phyloP scores from a whole-genome alignment of 805 yeast genomes.

The Ascoidea rubescens region DNA sequence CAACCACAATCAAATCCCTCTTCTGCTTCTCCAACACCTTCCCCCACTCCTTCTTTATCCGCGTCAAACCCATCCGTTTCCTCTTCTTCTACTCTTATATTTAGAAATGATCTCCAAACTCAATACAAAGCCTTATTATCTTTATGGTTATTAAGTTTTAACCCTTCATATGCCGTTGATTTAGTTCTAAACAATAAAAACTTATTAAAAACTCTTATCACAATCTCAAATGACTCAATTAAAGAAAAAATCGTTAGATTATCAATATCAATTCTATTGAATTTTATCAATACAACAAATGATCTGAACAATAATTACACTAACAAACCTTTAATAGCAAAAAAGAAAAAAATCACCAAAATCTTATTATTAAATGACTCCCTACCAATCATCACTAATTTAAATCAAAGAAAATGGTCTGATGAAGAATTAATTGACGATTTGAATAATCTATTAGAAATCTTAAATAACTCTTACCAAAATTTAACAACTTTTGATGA shows the following conservation, averaged over 20 bases:
- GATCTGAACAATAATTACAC: slow-evolving; percentile 11
- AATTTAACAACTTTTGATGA: slow-evolving; percentile 87
- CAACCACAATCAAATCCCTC: too few species aligned
- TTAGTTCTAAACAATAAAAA: slow-evolving; percentile 39
- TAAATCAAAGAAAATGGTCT: slow-evolving; percentile 83
- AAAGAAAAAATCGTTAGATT: slow-evolving; percentile 87
- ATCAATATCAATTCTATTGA: slow-evolving; percentile 60
- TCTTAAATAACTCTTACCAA: slow-evolving; percentile 59
- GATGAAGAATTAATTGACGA: slow-evolving; percentile 83
- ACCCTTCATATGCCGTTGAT: slow-evolving; percentile 31
- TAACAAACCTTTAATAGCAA: too few species aligned
- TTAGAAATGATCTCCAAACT: slow-evolving; percentile 46
- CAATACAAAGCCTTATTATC: slow-evolving; percentile 69
- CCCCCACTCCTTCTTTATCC: too few species aligned
- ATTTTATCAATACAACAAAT: slow-evolving; percentile 31
- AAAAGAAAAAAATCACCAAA: slow-evolving; percentile 39
- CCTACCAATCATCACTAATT: slow-evolving; percentile 46
- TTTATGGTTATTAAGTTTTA: slow-evolving; percentile 79
- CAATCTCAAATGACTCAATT: slow-evolving; percentile 63
- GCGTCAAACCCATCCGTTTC: neutral
- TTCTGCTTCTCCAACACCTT: too few species aligned
- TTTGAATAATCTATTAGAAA: slow-evolving; percentile 39
- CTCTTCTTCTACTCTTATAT: neutral
- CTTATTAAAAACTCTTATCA: slow-evolving; percentile 32
- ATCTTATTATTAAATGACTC: slow-evolving; percentile 63